These are phyloP conservation scores for Sclerotinia glacialis DNA, from an alignment of 2,329 filamentous ascomycete genomes.

Conservation along the genomic window DNA sequence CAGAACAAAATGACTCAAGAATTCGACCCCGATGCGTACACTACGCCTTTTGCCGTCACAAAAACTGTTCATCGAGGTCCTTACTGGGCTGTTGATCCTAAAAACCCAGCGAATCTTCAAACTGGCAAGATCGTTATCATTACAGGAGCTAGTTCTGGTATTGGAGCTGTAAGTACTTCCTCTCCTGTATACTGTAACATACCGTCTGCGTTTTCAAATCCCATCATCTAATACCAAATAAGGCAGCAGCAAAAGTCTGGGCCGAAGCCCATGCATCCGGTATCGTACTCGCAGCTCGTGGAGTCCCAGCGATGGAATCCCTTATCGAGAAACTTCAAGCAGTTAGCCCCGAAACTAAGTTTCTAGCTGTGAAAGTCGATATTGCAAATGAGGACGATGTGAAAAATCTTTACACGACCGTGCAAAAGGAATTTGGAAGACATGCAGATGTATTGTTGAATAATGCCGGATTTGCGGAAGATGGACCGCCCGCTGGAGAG, in stretches of 20 bases:
- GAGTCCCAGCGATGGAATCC: conserved; percentile 23
- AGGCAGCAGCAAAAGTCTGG: conserved; percentile 37
- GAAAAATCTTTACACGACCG: conserved; percentile 25
- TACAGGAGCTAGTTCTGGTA: conserved; percentile 35
- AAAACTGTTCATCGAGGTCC: conserved; percentile 33
- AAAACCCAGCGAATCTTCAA: conserved; percentile 29
- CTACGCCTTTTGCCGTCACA: conserved; percentile 32
- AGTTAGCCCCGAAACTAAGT: conserved; percentile 22
- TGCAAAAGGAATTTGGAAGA: conserved; percentile 29
- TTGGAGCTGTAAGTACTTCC: conserved; percentile 35
- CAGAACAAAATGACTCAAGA: background rate
- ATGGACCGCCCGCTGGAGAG: conserved; percentile 27
- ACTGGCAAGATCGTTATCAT: conserved; percentile 34
- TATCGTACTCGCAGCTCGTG: conserved; percentile 38
- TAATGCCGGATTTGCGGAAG: conserved; percentile 44
- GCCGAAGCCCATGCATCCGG: conserved; percentile 34
- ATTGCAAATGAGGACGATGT: conserved; percentile 27
- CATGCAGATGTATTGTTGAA: conserved; percentile 44
- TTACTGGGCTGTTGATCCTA: conserved; percentile 32
- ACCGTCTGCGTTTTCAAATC: background rate
- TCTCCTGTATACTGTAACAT: too few relatives aligned
- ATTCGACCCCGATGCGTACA: background rate
- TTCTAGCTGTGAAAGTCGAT: conserved; percentile 27
- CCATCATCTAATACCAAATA: background rate
- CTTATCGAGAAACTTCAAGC: conserved; percentile 22